Conservation (phyloP, 306 rosid species). For the Prunus dulcis region DNA sequence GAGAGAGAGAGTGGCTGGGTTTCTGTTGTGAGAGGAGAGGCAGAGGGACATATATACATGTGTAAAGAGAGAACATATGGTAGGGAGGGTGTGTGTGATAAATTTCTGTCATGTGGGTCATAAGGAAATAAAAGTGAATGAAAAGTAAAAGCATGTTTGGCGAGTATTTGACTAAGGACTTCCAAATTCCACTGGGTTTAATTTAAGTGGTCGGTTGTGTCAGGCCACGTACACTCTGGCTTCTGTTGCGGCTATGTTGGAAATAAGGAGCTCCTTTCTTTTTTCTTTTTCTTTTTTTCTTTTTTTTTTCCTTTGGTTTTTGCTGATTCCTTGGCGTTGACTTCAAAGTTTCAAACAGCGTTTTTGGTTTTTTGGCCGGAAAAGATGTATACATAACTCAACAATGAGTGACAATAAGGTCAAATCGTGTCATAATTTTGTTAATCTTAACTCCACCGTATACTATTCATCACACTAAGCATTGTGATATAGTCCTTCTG, state of each 20-base stretch:
- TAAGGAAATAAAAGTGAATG: neutral
- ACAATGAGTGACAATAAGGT: neutral
- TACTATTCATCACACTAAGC: too few species aligned
- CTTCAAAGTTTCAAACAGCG: neutral
- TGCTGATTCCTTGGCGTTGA: neutral
- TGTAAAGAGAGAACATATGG: neutral
- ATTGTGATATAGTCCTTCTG: too few species aligned
- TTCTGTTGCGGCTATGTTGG: neutral
- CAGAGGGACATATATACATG: conserved; percentile 9
- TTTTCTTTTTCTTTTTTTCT: neutral
- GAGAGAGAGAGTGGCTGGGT: neutral
- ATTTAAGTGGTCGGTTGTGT: conserved; percentile 28
- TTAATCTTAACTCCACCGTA: neutral
- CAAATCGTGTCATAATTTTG: neutral
- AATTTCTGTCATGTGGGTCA: conserved; percentile 3
- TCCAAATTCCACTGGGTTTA: neutral
- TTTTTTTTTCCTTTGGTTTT: neutral
- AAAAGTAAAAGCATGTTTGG: conserved; percentile 41
- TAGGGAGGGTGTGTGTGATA: neutral
- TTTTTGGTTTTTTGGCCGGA: neutral
- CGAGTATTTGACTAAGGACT: conserved; percentile 37
- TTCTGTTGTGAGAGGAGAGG: conserved; percentile 6
- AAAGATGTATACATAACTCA: neutral
- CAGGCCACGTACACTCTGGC: neutral
- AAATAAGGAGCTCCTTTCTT: neutral